phyloP scores from a whole-genome alignment of 768 basidiomycete genomes.

The Multifurca ochricompacta region DNA sequence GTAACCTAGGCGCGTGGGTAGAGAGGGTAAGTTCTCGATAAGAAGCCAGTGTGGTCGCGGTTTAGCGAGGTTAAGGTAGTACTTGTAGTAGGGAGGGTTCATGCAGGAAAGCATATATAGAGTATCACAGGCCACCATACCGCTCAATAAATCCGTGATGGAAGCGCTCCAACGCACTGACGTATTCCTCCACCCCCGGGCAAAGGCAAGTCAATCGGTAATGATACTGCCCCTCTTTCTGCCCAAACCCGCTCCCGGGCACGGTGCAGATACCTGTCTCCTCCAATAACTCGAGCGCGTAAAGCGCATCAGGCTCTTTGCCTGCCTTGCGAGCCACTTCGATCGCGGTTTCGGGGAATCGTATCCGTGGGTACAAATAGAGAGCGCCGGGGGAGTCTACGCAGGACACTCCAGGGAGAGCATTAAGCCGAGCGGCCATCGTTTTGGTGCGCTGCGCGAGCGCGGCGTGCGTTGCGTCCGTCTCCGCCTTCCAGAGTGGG shows the following conservation, averaged over 20 bases:
- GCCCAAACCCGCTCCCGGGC: constrained; percentile 91
- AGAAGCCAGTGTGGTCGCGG: neutral
- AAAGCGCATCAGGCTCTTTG: constrained; percentile 84
- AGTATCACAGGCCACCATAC: constrained; percentile 28
- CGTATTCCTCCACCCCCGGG: constrained; percentile 90
- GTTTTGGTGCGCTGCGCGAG: constrained; percentile 59
- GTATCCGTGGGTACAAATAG: constrained; percentile 85
- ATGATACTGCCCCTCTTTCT: constrained; percentile 84
- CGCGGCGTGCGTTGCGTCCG: constrained; percentile 66
- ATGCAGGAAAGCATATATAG: neutral
- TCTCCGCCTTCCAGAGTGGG: constrained; percentile 75
- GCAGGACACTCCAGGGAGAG: constrained; percentile 82
- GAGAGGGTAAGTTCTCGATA: neutral
- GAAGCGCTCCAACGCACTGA: constrained; percentile 73
- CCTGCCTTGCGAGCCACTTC: constrained; percentile 63
- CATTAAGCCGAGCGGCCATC: constrained; percentile 77
- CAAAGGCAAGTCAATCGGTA: constrained; percentile 91
- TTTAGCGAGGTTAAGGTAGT: no score
- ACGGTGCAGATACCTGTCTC: constrained; percentile 91
- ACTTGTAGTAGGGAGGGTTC: neutral
- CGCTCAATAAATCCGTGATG: constrained; percentile 52
- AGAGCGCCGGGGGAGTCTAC: constrained; percentile 87
- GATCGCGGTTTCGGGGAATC: constrained; percentile 63
- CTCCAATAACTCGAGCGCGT: constrained; percentile 77
- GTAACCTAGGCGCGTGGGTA: neutral